phyloP scores from a whole-genome alignment of 768 basidiomycete species.

The Podaxis mareebaensis region DNA sequence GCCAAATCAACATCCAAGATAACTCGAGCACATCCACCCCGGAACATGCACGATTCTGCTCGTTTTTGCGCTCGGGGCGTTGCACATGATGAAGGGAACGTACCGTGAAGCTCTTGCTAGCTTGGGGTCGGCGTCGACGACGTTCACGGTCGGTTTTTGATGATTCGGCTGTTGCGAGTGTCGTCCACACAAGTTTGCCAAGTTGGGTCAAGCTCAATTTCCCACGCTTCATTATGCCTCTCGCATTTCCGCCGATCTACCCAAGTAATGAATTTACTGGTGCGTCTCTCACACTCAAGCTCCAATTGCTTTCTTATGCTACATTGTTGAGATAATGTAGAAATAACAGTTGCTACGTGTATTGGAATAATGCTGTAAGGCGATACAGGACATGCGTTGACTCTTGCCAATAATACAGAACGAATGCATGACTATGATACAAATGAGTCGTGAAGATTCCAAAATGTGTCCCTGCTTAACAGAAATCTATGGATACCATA shows the following conservation, averaged over 20 bases:
- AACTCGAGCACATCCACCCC: conserved; percentile 41
- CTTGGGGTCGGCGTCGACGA: conserved; percentile 46
- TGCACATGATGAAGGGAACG: conserved; percentile 27
- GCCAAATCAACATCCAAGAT: conserved; percentile 36
- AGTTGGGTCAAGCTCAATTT: conserved; percentile 27
- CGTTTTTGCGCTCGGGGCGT: conserved; percentile 30
- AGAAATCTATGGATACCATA: background rate
- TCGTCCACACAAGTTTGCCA: conserved; percentile 33
- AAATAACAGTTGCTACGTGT: background rate
- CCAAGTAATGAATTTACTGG: background rate
- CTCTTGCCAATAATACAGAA: conserved; percentile 6
- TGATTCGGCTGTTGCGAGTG: conserved; percentile 35
- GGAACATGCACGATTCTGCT: conserved; percentile 30
- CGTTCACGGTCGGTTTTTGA: conserved; percentile 43
- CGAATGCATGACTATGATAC: conserved; percentile 5
- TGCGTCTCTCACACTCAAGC: background rate
- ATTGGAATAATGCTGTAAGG: background rate
- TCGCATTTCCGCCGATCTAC: background rate
- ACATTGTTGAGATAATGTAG: background rate
- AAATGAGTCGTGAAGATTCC: background rate
- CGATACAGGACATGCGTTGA: background rate
- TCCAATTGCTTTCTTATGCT: background rate
- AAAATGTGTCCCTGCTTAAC: background rate
- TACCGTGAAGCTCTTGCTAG: conserved; percentile 45
- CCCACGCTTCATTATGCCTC: conserved; percentile 31